Evolutionary conservation across 2,329 filamentous ascomycete genomes (phyloP).

Genomic region (Pleochaeta shiraiana): DNA sequence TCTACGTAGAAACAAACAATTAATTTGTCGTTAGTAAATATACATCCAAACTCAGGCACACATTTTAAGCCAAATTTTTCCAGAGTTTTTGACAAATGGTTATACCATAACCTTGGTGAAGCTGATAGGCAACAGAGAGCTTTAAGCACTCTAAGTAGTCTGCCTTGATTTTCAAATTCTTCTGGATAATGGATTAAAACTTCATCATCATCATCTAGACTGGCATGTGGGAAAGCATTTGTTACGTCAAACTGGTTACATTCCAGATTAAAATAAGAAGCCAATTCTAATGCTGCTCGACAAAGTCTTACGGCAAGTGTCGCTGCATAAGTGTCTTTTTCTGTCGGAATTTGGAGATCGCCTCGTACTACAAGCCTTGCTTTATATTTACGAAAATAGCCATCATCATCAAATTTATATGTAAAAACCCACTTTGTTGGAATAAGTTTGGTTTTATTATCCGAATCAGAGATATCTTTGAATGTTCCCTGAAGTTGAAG

Average conservation of each 20-base stretch:
- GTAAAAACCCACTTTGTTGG: constrained; percentile 11
- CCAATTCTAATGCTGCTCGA: neutral
- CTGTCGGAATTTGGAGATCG: constrained; percentile 8
- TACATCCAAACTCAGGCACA: neutral
- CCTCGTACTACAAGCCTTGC: constrained; percentile 10
- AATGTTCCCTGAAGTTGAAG: neutral
- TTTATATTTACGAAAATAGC: constrained; percentile 7
- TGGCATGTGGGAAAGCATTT: neutral
- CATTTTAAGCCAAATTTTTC: neutral
- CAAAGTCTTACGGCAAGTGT: neutral
- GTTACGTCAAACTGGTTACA: neutral
- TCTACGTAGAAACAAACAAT: neutral
- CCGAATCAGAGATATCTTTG: neutral
- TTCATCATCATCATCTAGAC: neutral
- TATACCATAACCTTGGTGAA: neutral
- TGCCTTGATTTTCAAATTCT: neutral
- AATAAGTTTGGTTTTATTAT: neutral
- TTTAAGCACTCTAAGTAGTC: neutral
- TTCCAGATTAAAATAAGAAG: neutral
- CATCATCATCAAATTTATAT: constrained; percentile 15
- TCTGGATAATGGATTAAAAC: neutral
- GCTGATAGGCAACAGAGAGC: neutral
- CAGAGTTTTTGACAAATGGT: neutral
- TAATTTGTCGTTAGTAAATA: neutral
- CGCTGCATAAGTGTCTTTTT: constrained; percentile 5